Percentiles rank a stretch among this genome's conserved stretches.
phyloP scores from a whole-genome alignment of 208 protist species.

The Acanthamoeba sp. region DNA sequence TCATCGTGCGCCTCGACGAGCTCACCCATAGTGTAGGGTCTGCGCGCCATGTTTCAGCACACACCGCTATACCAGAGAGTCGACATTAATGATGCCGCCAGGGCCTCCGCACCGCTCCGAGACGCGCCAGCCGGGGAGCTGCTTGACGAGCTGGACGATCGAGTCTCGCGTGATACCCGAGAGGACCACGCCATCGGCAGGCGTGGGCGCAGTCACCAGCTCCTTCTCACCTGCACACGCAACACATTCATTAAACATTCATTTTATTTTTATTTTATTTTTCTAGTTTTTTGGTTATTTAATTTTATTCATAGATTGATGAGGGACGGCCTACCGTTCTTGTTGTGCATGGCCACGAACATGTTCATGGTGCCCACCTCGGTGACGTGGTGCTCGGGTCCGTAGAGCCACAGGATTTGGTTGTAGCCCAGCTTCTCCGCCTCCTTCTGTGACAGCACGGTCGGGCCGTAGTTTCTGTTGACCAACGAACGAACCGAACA shows the following conservation, averaged over 20 bases:
- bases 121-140: constrained; percentile 94
- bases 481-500: neutral
- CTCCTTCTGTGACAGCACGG: constrained; percentile 88
- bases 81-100: too few relatives aligned
- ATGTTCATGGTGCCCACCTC: constrained; percentile 99
- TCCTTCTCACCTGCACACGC: constrained; percentile 88
- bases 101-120: constrained; percentile 77
- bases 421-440: constrained; percentile 94
- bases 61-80: neutral
- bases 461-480: constrained; percentile 89
- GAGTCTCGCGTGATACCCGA: constrained; percentile 97
- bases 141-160: constrained; percentile 92
- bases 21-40: constrained; percentile 92
- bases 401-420: constrained; percentile 98
- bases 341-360: constrained; percentile 96
- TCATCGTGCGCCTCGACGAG: constrained; percentile 92
- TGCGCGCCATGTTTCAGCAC: neutral
- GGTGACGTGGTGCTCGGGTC: constrained; percentile 86
- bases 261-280: too few relatives aligned
- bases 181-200: constrained; percentile 94
- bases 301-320: too few relatives aligned
- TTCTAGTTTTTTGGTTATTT: too few relatives aligned
- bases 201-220: constrained; percentile 95
- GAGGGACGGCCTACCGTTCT: too few relatives aligned
- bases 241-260: neutral